phyloP scores from a whole-genome alignment of 2,329 filamentous ascomycete genomes.

The Aspergillus floridensis region DNA sequence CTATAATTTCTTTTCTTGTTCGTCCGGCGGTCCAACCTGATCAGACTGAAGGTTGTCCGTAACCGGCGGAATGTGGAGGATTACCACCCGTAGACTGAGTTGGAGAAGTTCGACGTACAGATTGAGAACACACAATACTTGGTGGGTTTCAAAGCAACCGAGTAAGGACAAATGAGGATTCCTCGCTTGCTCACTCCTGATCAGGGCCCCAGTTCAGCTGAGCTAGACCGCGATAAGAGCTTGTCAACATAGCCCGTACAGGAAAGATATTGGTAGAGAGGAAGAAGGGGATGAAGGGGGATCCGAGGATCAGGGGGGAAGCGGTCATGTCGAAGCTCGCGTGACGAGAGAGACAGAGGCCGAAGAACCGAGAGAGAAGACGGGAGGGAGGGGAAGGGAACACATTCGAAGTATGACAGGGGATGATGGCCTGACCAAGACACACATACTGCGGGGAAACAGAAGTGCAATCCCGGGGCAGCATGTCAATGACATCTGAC shows the following conservation, averaged over 20 bases:
- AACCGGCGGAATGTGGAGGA: too few relatives aligned
- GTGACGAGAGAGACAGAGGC: neutral
- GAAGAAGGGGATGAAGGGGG: neutral
- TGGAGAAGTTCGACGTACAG: too few relatives aligned
- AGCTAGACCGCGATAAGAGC: neutral
- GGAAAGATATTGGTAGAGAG: slow-evolving; percentile 4
- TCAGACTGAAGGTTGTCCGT: too few relatives aligned
- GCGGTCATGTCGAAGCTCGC: slow-evolving; percentile 1
- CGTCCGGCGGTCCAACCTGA: too few relatives aligned
- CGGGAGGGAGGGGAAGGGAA: neutral
- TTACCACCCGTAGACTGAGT: too few relatives aligned
- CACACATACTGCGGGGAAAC: neutral
- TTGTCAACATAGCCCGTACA: neutral
- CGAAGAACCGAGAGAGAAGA: too few relatives aligned
- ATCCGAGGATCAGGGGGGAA: neutral
- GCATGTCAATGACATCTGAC: neutral
- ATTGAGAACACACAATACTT: too few relatives aligned
- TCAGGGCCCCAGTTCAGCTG: neutral
- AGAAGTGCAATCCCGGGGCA: neutral
- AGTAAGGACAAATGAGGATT: neutral
- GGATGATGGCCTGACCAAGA: slow-evolving; percentile 2
- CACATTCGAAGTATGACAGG: neutral
- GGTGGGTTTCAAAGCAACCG: neutral
- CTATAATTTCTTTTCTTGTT: too few relatives aligned
- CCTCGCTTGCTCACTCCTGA: neutral